Percentiles rank a stretch among this genome's conserved stretches.
Conservation (phyloP, 371 early-diverging fungal species). For the Conidiobolus incongruus region DNA sequence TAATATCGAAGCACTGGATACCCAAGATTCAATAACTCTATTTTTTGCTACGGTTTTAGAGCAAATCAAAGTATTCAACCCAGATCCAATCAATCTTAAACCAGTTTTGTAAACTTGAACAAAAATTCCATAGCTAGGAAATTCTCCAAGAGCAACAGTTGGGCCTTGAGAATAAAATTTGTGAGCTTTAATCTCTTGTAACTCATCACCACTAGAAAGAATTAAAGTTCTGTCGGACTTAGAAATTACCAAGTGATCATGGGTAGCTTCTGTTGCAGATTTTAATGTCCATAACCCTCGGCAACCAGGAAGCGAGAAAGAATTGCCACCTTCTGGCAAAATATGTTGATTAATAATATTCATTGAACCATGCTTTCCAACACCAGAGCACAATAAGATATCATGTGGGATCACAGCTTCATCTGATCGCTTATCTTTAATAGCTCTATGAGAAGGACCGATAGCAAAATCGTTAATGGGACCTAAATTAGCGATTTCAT, state of each 20-base stretch:
- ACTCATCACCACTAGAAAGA: conserved; percentile 58
- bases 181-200: conserved; percentile 47
- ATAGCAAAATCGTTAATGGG: neutral
- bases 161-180: conserved; percentile 56
- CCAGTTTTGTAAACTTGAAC: conserved; percentile 62
- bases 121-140: conserved; percentile 34
- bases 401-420: conserved; percentile 17
- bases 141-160: conserved; percentile 44
- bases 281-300: conserved; percentile 37
- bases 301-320: conserved; percentile 36
- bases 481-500: neutral
- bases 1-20: conserved; percentile 46
- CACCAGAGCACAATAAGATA: conserved; percentile 58
- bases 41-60: conserved; percentile 30
- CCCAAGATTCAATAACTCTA: conserved; percentile 13
- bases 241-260: conserved; percentile 48
- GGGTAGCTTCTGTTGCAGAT: conserved; percentile 8
- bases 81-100: conserved; percentile 34
- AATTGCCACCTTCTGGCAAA: conserved; percentile 35
- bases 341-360: conserved; percentile 38
- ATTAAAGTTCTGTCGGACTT: conserved; percentile 38
- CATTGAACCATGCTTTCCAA: conserved; percentile 47
- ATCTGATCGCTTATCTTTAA: too few relatives aligned
- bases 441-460: neutral
- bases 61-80: conserved; percentile 8